These are phyloP conservation scores for Turnera subulata DNA, from an alignment of 345 rosid genomes.

Conservation along the genomic window DNA sequence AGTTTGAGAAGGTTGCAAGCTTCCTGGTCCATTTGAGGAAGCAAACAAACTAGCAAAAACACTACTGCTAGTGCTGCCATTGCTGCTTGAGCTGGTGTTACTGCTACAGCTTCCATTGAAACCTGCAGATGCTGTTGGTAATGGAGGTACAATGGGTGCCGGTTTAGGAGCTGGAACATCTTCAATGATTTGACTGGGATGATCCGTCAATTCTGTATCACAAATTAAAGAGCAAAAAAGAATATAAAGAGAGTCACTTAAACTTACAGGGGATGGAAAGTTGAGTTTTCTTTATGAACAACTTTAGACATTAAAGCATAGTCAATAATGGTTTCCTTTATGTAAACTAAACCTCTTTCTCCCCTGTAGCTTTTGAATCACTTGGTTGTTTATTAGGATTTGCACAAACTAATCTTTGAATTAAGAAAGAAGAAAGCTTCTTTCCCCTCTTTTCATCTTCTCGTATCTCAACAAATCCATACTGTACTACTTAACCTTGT, in stretches of 20 bases:
- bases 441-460: not conserved
- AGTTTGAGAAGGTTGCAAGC: conserved; percentile 51
- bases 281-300: conserved; percentile 13
- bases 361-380: conserved; percentile 28
- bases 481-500: too few relatives aligned
- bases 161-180: conserved; percentile 15
- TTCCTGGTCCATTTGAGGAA: conserved; percentile 56
- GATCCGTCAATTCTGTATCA: conserved; percentile 47
- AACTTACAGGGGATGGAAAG: conserved; percentile 23
- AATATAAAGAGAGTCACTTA: not conserved
- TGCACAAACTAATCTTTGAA: conserved; percentile 18
- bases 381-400: conserved; percentile 20
- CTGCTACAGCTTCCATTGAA: conserved; percentile 49
- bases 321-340: conserved; percentile 21
- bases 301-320: conserved; percentile 26
- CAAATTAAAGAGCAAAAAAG: not conserved
- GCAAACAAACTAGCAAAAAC: conserved; percentile 70
- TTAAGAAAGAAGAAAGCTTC: not conserved
- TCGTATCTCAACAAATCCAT: too few relatives aligned
- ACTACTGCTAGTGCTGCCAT: conserved; percentile 44
- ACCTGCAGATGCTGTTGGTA: conserved; percentile 19
- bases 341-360: conserved; percentile 25
- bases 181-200: conserved; percentile 37
- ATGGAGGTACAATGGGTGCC: too few relatives aligned
- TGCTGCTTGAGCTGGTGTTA: conserved; percentile 45